These are phyloP conservation scores for Hericium coralloides DNA, from an alignment of 768 basidiomycete genomes.

Conservation along the genomic window DNA sequence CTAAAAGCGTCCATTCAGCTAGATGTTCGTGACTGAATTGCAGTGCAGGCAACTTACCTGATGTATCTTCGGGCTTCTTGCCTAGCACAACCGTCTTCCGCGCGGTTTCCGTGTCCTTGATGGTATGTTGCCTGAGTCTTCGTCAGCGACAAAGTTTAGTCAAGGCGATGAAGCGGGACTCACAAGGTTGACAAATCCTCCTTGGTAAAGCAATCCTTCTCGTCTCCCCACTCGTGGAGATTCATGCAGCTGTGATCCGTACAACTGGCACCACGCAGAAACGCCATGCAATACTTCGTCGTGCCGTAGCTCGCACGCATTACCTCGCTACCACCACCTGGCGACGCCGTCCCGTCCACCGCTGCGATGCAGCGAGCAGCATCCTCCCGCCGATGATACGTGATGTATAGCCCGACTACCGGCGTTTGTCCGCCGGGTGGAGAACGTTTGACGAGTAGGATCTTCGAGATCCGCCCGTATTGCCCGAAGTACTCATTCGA, in stretches of 20 bases:
- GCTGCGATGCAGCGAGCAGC: conserved; percentile 88
- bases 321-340: conserved; percentile 80
- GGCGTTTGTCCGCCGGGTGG: conserved; percentile 63
- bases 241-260: conserved; percentile 88
- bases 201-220: conserved; percentile 95
- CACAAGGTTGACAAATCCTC: conserved; percentile 92
- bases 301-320: conserved; percentile 95
- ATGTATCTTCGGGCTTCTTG: conserved; percentile 47
- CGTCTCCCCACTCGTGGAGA: conserved; percentile 97
- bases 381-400: conserved; percentile 90
- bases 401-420: conserved; percentile 92
- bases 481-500: conserved; percentile 97
- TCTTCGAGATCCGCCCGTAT: conserved; percentile 96
- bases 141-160: conserved; percentile 5
- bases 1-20: conserved; percentile 11
- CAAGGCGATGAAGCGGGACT: conserved; percentile 19
- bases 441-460: conserved; percentile 85
- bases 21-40: neutral
- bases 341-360: conserved; percentile 86
- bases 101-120: conserved; percentile 79
- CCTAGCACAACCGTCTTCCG: conserved; percentile 36
- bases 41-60: conserved; percentile 5
- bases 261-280: conserved; percentile 79
- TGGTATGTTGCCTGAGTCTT: conserved; percentile 72
- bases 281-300: conserved; percentile 96